These are phyloP conservation scores for Aspergillus sparsus DNA, from an alignment of 495 filamentous ascomycete genomes.

Conservation along the genomic window DNA sequence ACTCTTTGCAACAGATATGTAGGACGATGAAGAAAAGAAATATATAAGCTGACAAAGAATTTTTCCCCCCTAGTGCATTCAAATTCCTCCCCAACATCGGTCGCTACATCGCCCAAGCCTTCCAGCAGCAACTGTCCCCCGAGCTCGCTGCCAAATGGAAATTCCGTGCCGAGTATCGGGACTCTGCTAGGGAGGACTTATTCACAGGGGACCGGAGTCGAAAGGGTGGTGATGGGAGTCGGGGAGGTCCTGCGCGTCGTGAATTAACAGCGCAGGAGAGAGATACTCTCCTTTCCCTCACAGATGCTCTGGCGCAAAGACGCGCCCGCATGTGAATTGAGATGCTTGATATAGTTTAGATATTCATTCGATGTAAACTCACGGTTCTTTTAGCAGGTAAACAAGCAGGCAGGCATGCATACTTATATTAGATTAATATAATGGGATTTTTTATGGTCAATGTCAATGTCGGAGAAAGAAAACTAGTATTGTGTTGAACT, in stretches of 20 bases:
- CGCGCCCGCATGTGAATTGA: conserved; percentile 2
- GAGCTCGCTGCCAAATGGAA: conserved; percentile 43
- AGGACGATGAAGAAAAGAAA: background rate
- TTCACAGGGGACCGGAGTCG: conserved; percentile 27
- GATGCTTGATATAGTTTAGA: too few relatives aligned
- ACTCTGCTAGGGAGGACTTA: conserved; percentile 25
- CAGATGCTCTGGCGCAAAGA: conserved; percentile 14
- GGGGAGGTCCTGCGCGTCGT: conserved; percentile 34
- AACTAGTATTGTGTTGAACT: too few relatives aligned
- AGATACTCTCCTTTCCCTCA: conserved; percentile 23
- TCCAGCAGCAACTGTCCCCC: conserved; percentile 35
- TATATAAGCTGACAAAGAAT: background rate
- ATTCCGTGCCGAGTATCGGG: conserved; percentile 32
- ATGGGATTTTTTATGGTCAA: too few relatives aligned
- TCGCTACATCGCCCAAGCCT: conserved; percentile 42
- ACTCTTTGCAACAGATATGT: too few relatives aligned
- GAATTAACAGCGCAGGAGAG: conserved; percentile 30
- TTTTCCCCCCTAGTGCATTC: conserved; percentile 31
- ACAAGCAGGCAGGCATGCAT: too few relatives aligned
- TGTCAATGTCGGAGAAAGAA: too few relatives aligned
- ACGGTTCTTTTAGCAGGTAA: too few relatives aligned
- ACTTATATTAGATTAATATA: too few relatives aligned
- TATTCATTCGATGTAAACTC: too few relatives aligned
- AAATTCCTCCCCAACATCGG: conserved; percentile 53
- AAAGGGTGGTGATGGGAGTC: conserved; percentile 31